Evolutionary conservation across 2,329 filamentous ascomycete genomes (phyloP).

Genomic region (Metarhizium anisopliae): DNA sequence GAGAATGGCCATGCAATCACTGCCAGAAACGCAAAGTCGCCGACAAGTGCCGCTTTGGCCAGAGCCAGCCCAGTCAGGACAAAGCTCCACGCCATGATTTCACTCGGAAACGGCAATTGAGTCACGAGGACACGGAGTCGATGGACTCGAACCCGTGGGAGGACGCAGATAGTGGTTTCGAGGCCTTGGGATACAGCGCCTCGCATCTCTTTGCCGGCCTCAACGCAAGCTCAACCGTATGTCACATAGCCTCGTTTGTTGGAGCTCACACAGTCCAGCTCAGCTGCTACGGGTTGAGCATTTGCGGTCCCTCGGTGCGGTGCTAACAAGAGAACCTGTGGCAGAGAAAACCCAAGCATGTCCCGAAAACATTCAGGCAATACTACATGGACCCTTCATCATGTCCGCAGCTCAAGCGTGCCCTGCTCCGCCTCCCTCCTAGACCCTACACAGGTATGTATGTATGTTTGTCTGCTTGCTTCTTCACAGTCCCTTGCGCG

Average conservation of each 20-base stretch:
- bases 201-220: slow-evolving; percentile 22
- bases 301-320: background rate
- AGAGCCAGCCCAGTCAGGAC: slow-evolving; percentile 12
- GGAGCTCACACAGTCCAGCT: background rate
- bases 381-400: slow-evolving; percentile 9
- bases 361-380: slow-evolving; percentile 12
- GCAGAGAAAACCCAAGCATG: slow-evolving; percentile 11
- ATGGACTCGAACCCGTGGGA: slow-evolving; percentile 15
- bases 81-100: slow-evolving; percentile 11
- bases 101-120: slow-evolving; percentile 15
- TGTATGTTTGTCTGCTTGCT: background rate
- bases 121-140: slow-evolving; percentile 11
- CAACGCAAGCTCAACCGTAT: slow-evolving; percentile 1
- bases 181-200: slow-evolving; percentile 26
- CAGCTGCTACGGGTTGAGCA: background rate
- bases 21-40: slow-evolving; percentile 30
- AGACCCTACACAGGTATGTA: slow-evolving; percentile 24
- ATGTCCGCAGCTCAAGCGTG: slow-evolving; percentile 22
- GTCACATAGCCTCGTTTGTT: background rate
- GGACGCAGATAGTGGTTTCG: slow-evolving; percentile 19
- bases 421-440: slow-evolving; percentile 22
- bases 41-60: slow-evolving; percentile 24
- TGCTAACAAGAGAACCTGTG: background rate
- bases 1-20: slow-evolving; percentile 30
- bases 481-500: no score